phyloP scores from a whole-genome alignment of 1,139 yeast species.

The Candida labiduridarum region DNA sequence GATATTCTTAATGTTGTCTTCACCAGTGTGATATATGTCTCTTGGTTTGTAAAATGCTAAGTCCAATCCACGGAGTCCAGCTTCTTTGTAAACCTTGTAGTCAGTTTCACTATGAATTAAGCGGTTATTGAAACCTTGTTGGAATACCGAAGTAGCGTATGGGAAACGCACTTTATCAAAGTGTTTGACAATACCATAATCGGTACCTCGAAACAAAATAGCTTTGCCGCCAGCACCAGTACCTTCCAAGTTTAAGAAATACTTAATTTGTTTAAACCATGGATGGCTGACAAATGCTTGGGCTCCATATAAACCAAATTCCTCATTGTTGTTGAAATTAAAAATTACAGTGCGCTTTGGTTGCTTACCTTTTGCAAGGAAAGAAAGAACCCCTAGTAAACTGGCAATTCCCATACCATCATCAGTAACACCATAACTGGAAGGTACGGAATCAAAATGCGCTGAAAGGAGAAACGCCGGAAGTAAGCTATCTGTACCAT shows the following conservation, averaged over 20 bases:
- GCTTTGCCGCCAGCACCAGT: constrained; percentile 95
- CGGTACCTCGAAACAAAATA: constrained; percentile 80
- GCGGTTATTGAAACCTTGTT: constrained; percentile 79
- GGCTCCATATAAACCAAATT: constrained; percentile 87
- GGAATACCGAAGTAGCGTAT: constrained; percentile 76
- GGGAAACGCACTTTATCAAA: constrained; percentile 61
- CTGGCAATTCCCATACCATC: constrained; percentile 94
- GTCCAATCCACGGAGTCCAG: constrained; percentile 83
- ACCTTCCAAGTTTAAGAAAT: constrained; percentile 88
- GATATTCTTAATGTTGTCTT: constrained; percentile 69
- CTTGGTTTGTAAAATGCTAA: constrained; percentile 65
- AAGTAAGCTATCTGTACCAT: constrained; percentile 58
- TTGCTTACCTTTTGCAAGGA: constrained; percentile 46
- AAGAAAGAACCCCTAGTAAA: constrained; percentile 67
- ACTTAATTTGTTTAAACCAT: constrained; percentile 65
- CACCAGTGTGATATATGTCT: constrained; percentile 76
- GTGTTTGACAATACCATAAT: constrained; percentile 58
- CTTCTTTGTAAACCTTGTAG: constrained; percentile 66
- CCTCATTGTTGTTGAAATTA: constrained; percentile 90
- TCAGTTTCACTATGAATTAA: constrained; percentile 82
- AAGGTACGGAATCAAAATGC: constrained; percentile 88
- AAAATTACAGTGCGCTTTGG: constrained; percentile 76
- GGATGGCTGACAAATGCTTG: constrained; percentile 72
- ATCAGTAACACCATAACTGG: constrained; percentile 87
- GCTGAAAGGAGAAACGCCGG: constrained; percentile 79